A percentile compares a stretch with the other conserved stretches of the same genome.
phyloP scores from a whole-genome alignment of 257 asterid genomes.

The Solanum corneliomulleri region DNA sequence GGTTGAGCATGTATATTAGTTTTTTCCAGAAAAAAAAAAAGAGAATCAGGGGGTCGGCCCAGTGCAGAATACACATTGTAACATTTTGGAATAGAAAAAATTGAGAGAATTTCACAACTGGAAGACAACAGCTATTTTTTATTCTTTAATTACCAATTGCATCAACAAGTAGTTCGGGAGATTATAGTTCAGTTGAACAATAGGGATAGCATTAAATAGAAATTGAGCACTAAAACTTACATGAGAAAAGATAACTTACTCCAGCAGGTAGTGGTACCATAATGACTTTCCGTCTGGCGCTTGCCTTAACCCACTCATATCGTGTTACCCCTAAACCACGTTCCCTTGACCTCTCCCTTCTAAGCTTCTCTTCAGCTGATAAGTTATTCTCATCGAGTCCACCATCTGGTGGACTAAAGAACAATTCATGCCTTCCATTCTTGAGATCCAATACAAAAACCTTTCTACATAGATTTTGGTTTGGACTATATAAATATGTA shows the following conservation, averaged over 20 bases:
- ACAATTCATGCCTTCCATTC: slow-evolving; percentile 50
- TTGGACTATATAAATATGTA: slow-evolving; percentile 67
- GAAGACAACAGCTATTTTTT: neutral
- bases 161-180: neutral
- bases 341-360: slow-evolving; percentile 90
- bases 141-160: neutral
- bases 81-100: neutral
- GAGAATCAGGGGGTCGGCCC: neutral
- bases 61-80: neutral
- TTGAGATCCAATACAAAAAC: slow-evolving; percentile 59
- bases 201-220: neutral
- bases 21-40: neutral
- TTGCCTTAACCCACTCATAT: slow-evolving; percentile 85
- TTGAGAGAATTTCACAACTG: neutral
- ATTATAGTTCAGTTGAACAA: neutral
- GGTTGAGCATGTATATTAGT: neutral
- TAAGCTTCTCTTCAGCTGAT: slow-evolving; percentile 79
- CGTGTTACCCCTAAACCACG: slow-evolving; percentile 93
- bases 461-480: slow-evolving; percentile 55
- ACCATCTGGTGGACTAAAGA: slow-evolving; percentile 81
- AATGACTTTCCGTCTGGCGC: slow-evolving; percentile 47
- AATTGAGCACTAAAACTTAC: neutral
- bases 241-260: slow-evolving; percentile 34
- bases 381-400: slow-evolving; percentile 84
- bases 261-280: slow-evolving; percentile 87